A percentile compares a stretch with the other conserved stretches of the same genome.
These are phyloP conservation scores for Zelonia costaricensis DNA, from an alignment of 208 protist genomes.

Conservation along the genomic window DNA sequence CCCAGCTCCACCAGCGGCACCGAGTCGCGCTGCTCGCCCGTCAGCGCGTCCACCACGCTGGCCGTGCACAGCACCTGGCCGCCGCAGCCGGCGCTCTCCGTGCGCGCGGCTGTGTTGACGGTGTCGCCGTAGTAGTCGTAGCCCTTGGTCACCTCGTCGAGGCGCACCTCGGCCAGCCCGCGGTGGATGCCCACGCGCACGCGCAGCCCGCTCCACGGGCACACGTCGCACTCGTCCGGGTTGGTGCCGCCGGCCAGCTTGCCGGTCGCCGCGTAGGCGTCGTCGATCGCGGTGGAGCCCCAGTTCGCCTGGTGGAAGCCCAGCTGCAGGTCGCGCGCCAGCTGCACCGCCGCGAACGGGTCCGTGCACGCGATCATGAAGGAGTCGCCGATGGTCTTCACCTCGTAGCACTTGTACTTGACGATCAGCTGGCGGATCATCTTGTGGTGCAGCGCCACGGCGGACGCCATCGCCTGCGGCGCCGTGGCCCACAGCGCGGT, in stretches of 20 bases:
- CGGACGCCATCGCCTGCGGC: constrained; percentile 40
- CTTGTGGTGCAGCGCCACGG: constrained; percentile 50
- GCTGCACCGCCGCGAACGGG: constrained; percentile 38
- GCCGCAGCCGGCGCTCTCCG: constrained; percentile 65
- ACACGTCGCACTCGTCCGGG: neutral
- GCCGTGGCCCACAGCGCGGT: constrained; percentile 57
- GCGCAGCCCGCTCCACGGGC: constrained; percentile 46
- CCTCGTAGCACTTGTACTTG: constrained; percentile 64
- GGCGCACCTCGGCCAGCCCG: constrained; percentile 46
- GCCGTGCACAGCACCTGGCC: constrained; percentile 74
- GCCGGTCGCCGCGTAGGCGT: constrained; percentile 17
- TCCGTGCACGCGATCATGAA: constrained; percentile 75
- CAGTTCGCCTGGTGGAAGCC: constrained; percentile 44
- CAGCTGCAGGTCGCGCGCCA: constrained; percentile 49
- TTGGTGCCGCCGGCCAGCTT: constrained; percentile 6
- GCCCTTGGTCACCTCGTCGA: constrained; percentile 60
- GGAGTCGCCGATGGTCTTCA: constrained; percentile 74
- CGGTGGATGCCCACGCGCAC: constrained; percentile 63
- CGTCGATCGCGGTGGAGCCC: constrained; percentile 46
- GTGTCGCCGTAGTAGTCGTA: constrained; percentile 86
- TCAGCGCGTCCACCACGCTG: constrained; percentile 35
- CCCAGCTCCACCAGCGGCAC: constrained; percentile 32
- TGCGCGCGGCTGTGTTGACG: constrained; percentile 80
- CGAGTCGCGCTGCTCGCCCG: constrained; percentile 15
- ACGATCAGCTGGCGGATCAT: constrained; percentile 59